A percentile compares a stretch with the other conserved stretches of the same genome.
phyloP scores from a whole-genome alignment of 2,329 filamentous ascomycete genomes.

The Cadophora sp. region DNA sequence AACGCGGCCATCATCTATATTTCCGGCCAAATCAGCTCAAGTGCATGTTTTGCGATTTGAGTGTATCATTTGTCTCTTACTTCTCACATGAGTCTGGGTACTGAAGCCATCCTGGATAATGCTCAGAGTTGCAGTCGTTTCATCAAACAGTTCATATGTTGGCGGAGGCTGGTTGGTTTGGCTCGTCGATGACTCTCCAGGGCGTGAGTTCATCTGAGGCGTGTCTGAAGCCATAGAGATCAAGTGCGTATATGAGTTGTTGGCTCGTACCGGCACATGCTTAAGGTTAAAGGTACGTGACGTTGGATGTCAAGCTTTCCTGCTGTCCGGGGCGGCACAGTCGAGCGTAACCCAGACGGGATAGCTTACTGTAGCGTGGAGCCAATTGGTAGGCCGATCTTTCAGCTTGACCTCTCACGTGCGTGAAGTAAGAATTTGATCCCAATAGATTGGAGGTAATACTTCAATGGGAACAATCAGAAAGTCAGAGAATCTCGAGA shows the following conservation, averaged over 20 bases:
- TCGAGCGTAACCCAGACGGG: neutral
- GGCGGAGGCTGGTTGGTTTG: slow-evolving; percentile 50
- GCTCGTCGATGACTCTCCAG: neutral
- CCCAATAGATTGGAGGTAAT: no score
- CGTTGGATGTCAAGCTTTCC: neutral
- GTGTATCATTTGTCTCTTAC: neutral
- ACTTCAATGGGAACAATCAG: no score
- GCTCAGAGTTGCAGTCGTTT: slow-evolving; percentile 58
- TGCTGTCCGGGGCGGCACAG: neutral
- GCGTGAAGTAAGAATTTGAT: no score
- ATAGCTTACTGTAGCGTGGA: slow-evolving; percentile 1
- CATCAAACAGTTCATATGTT: slow-evolving; percentile 51
- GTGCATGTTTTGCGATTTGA: no score
- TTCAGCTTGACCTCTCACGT: neutral
- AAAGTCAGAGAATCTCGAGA: no score
- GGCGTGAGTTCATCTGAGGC: neutral
- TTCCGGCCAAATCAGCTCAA: neutral
- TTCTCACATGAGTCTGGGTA: slow-evolving; percentile 62
- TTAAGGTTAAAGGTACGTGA: neutral
- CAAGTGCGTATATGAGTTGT: neutral
- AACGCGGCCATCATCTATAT: slow-evolving; percentile 73
- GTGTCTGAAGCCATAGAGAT: neutral
- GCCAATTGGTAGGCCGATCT: neutral
- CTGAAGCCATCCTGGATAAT: slow-evolving; percentile 68
- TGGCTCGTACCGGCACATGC: neutral